Evolutionary conservation across 2,329 filamentous ascomycete species (phyloP).

Genomic region (Piedraia hortae): DNA sequence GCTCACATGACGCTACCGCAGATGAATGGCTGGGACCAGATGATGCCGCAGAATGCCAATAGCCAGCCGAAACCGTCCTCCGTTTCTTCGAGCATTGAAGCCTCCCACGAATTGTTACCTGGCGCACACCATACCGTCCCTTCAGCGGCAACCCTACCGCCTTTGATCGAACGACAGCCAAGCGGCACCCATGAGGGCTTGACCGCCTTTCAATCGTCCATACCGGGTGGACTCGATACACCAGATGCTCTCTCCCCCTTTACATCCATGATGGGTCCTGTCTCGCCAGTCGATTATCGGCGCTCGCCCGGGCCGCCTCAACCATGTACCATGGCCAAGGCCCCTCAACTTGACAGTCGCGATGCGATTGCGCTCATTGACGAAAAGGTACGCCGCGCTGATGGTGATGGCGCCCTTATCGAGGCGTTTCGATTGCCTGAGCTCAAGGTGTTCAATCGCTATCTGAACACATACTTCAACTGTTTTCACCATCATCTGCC

Average conservation of each 20-base stretch:
- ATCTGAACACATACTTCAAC: constrained; percentile 86
- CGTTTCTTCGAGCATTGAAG: constrained; percentile 25
- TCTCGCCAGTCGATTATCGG: constrained; percentile 40
- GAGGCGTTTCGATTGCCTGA: constrained; percentile 75
- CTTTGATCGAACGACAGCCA: constrained; percentile 29
- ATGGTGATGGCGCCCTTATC: constrained; percentile 56
- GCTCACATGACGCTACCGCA: constrained; percentile 60
- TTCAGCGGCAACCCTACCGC: constrained; percentile 25
- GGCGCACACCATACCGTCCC: constrained; percentile 6
- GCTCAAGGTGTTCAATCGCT: constrained; percentile 59
- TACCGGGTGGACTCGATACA: constrained; percentile 40
- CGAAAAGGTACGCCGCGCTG: constrained; percentile 58
- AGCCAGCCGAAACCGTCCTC: constrained; percentile 48
- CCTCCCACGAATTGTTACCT: constrained; percentile 26
- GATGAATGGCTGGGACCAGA: constrained; percentile 64
- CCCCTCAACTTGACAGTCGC: constrained; percentile 59
- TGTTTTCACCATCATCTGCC: constrained; percentile 92
- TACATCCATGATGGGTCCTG: constrained; percentile 36
- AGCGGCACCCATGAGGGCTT: constrained; percentile 18
- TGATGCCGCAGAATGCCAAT: constrained; percentile 43
- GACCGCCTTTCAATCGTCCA: constrained; percentile 35
- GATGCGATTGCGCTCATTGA: constrained; percentile 65
- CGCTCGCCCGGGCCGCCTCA: constrained; percentile 42
- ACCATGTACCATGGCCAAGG: constrained; percentile 34
- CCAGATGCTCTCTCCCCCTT: constrained; percentile 50